phyloP scores from a whole-genome alignment of 2,329 filamentous ascomycete genomes.

The Didymella pomorum region DNA sequence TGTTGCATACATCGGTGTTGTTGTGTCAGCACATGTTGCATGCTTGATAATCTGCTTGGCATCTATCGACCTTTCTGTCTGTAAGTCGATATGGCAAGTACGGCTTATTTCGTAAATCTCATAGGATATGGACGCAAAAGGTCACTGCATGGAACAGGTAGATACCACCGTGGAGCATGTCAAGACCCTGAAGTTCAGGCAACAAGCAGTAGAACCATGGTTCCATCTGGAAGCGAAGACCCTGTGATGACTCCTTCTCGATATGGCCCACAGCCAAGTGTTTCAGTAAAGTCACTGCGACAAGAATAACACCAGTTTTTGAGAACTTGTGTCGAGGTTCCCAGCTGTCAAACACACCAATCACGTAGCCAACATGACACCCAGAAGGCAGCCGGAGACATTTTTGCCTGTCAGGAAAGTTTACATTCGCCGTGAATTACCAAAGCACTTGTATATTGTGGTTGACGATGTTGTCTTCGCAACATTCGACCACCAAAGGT shows the following conservation, averaged over 20 bases:
- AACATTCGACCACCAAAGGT: neutral
- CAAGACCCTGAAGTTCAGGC: neutral
- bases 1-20: neutral
- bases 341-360: neutral
- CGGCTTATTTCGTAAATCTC: neutral
- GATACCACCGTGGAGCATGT: neutral
- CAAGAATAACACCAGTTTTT: neutral
- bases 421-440: neutral
- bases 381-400: neutral
- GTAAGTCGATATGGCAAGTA: neutral
- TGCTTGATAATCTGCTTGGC: neutral
- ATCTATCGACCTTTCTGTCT: neutral
- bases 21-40: neutral
- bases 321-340: neutral
- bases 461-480: neutral
- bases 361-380: slow-evolving; percentile 1
- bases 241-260: neutral
- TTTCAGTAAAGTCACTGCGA: neutral
- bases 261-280: neutral
- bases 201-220: neutral
- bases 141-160: neutral
- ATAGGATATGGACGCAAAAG: too few species aligned
- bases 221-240: neutral
- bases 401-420: neutral
- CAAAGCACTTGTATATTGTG: neutral